Evolutionary conservation across 805 yeast genomes (phyloP).

Genomic region (Metschnikowia aberdeeniae): DNA sequence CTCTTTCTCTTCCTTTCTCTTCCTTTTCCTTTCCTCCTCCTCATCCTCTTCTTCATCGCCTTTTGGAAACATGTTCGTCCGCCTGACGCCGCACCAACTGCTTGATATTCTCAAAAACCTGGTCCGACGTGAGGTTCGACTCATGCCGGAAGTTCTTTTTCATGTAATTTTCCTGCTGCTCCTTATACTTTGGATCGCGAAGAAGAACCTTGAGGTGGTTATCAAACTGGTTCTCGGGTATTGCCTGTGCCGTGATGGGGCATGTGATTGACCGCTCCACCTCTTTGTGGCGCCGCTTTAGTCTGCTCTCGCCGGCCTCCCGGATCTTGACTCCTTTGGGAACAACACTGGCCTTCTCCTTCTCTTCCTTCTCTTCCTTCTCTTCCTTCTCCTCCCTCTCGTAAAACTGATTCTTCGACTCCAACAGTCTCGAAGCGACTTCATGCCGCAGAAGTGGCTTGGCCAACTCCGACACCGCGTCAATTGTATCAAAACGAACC

Average conservation of each 20-base stretch:
- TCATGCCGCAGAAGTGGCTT: conserved; percentile 55
- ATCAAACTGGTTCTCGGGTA: conserved; percentile 68
- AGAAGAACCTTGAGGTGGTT: conserved; percentile 66
- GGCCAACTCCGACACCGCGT: conserved; percentile 52
- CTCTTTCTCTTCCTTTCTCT: conserved; percentile 5
- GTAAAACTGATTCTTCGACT: conserved; percentile 41
- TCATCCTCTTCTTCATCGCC: background rate
- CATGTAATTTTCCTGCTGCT: conserved; percentile 61
- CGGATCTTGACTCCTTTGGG: conserved; percentile 59
- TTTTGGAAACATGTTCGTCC: background rate
- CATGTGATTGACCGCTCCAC: conserved; percentile 48
- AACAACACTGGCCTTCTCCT: background rate
- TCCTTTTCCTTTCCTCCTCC: no score
- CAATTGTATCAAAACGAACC: conserved; percentile 59
- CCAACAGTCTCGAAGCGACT: conserved; percentile 57
- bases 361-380: conserved; percentile 5
- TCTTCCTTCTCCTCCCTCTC: conserved; percentile 10
- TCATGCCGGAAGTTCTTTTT: conserved; percentile 47
- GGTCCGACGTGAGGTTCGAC: conserved; percentile 50
- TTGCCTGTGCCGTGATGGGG: conserved; percentile 70
- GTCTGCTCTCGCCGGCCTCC: conserved; percentile 69
- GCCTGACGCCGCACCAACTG: conserved; percentile 28
- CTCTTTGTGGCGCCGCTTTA: conserved; percentile 22
- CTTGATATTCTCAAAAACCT: conserved; percentile 61
- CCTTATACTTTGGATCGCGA: conserved; percentile 74